Conservation (phyloP, 495 filamentous ascomycete genomes). For the Eremomyces bilateralis region DNA sequence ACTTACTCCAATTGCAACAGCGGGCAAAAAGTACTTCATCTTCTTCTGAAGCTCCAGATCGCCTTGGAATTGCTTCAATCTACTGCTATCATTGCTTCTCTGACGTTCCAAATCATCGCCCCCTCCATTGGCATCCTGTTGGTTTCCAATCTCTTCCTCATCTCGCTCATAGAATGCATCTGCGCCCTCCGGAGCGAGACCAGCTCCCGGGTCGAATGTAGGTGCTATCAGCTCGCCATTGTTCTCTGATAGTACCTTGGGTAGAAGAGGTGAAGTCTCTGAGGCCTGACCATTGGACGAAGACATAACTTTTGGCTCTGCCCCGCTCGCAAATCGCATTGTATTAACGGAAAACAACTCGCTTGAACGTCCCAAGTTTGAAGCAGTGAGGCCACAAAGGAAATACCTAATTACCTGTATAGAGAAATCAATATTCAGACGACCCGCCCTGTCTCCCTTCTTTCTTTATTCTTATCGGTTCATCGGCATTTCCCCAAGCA, state of each 20-base stretch:
- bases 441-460: no score
- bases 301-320: no score
- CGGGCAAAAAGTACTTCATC: slow-evolving; percentile 33
- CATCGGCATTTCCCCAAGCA: no score
- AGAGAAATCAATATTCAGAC: no score
- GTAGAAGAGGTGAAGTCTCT: not conserved
- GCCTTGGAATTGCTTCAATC: slow-evolving; percentile 14
- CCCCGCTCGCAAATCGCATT: no score
- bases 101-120: slow-evolving; percentile 4
- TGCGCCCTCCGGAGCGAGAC: slow-evolving; percentile 2
- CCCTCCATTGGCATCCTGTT: not conserved
- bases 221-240: not conserved
- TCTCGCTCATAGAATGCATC: slow-evolving; percentile 1
- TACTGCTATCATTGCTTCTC: not conserved
- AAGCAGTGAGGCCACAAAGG: no score
- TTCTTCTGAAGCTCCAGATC: slow-evolving; percentile 22
- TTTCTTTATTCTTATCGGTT: no score
- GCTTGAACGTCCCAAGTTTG: no score
- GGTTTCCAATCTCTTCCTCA: slow-evolving; percentile 1
- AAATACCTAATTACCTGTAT: no score
- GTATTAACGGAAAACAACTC: no score
- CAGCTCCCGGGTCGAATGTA: slow-evolving; percentile 1
- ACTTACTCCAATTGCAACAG: slow-evolving; percentile 34
- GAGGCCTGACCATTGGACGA: no score
- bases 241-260: not conserved